A percentile compares a stretch with the other conserved stretches of the same genome.
Evolutionary conservation across 192 early-diverging fungal species (phyloP).

Genomic region (Spinellus fusiger): DNA sequence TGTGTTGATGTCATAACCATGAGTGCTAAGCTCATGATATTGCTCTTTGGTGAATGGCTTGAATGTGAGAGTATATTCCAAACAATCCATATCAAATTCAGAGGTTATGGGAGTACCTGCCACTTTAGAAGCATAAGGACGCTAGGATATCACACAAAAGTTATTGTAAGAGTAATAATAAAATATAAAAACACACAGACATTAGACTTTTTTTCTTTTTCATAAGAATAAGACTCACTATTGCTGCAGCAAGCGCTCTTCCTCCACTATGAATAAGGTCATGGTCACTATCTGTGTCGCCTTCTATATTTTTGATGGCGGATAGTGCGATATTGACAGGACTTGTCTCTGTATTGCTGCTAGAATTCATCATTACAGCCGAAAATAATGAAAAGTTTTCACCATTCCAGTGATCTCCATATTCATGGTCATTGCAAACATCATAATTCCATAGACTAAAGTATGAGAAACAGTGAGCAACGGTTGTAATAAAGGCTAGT

Average conservation of each 20-base stretch:
- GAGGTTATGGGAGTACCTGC: conserved; percentile 57
- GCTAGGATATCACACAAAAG: conserved; percentile 25
- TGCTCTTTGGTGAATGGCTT: conserved; percentile 13
- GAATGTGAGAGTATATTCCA: conserved; percentile 60
- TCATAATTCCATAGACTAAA: conserved; percentile 81
- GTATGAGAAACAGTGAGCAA: conserved; percentile 3
- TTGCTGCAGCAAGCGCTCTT: conserved; percentile 69
- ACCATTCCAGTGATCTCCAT: conserved; percentile 83
- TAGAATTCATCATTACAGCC: conserved; percentile 7
- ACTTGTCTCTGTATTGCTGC: background rate
- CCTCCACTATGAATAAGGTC: conserved; percentile 61
- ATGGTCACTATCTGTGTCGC: background rate
- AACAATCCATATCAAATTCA: conserved; percentile 52
- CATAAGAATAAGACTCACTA: conserved; percentile 38
- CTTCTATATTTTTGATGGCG: background rate
- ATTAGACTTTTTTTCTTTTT: background rate
- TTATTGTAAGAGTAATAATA: too few species aligned
- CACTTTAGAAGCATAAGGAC: conserved; percentile 74
- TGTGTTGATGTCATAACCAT: conserved; percentile 5
- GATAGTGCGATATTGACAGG: background rate
- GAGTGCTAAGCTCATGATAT: background rate
- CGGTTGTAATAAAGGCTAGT: background rate
- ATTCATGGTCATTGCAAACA: conserved; percentile 67
- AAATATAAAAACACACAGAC: background rate
- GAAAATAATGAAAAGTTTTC: conserved; percentile 80